Evolutionary conservation across 148 eudicot species (phyloP), one percentile per base, ranked within the genome.

Genomic region (Vaccinium myrtillus): DNA sequence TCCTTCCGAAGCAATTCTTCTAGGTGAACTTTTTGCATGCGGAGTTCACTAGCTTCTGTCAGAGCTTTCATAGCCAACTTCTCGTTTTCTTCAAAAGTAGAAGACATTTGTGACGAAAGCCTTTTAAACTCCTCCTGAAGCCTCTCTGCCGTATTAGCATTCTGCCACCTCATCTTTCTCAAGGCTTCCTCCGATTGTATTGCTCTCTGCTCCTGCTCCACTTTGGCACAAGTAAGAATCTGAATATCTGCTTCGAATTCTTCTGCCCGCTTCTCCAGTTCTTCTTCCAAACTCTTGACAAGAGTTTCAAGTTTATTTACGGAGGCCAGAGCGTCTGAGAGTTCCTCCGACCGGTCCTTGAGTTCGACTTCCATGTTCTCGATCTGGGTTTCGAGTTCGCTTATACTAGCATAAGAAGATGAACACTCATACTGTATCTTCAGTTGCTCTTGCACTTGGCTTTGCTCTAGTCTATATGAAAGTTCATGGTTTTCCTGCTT

Each of bases 401-500:
- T 82, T 56, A 90, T 78, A 63, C 91, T 78, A 71, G 91, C 86
- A 86, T 91, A 93, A 70, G 96, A 87, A 78, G 91, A 86, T 9
- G 98, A 91, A 84, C 93, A 92, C 81, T 97, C 98, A 77, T 93
- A 93, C 82, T 94, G 99, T 86, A 89, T 78, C 84, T 94, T 95
- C 78, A 97, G 90, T 78, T 94, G 98, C 77, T 97, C 99, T 85
- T 91, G 96, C 73, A 90, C 67, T 84, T 93, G 90, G 84, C 90
- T 91, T 87, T 94, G 95, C 86, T 94, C 94, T 83, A 97, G 83
- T 88, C 88, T 92, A 83, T 89, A 86, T 6, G 91, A 92, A 86
- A 89, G 88, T 15, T 92, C 96, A 84, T 95, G 95, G 87, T 97
- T 94, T 91, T 94, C 98, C 89, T 97, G 99, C 92, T 94, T 97